Evolutionary conservation across 768 basidiomycete species (phyloP).

Genomic region (Pleurotus giganteus): DNA sequence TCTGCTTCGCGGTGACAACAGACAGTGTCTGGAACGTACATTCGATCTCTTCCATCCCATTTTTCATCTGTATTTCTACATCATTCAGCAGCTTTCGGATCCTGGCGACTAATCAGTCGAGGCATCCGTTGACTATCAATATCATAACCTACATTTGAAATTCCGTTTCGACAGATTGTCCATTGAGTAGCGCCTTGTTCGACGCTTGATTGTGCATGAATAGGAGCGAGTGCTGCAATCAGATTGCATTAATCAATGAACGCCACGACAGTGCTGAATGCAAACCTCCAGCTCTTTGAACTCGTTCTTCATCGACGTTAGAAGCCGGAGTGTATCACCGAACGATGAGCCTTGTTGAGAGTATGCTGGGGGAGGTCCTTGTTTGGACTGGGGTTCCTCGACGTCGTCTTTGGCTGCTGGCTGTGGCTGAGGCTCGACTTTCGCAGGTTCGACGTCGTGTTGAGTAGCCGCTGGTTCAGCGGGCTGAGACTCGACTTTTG

Average conservation of each 20-base stretch:
- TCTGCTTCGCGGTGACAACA: not conserved
- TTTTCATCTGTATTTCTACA: slow-evolving; percentile 41
- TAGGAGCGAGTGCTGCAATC: slow-evolving; percentile 39
- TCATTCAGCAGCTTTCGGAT: slow-evolving; percentile 41
- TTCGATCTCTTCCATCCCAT: slow-evolving; percentile 48
- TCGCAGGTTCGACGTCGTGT: not conserved
- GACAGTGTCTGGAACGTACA: slow-evolving; percentile 28
- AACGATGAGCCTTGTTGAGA: not conserved
- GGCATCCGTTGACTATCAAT: not conserved
- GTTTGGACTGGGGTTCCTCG: not conserved
- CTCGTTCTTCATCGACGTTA: slow-evolving; percentile 3
- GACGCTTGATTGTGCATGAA: slow-evolving; percentile 42
- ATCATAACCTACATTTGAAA: slow-evolving; percentile 35
- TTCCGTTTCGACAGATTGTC: slow-evolving; percentile 32
- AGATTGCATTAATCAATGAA: not conserved
- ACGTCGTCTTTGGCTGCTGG: not conserved
- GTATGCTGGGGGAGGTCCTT: no score
- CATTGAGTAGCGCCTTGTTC: slow-evolving; percentile 38
- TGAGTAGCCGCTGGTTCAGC: no score
- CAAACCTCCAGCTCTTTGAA: slow-evolving; percentile 1
- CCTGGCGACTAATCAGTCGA: slow-evolving; percentile 22
- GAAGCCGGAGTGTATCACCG: not conserved
- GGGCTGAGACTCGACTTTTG: not conserved
- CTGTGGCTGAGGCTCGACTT: not conserved
- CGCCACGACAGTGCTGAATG: not conserved